Base-by-base conservation (phyloP, 768 basidiomycete species). In the Kwoniella newhampshirensis region DNA sequence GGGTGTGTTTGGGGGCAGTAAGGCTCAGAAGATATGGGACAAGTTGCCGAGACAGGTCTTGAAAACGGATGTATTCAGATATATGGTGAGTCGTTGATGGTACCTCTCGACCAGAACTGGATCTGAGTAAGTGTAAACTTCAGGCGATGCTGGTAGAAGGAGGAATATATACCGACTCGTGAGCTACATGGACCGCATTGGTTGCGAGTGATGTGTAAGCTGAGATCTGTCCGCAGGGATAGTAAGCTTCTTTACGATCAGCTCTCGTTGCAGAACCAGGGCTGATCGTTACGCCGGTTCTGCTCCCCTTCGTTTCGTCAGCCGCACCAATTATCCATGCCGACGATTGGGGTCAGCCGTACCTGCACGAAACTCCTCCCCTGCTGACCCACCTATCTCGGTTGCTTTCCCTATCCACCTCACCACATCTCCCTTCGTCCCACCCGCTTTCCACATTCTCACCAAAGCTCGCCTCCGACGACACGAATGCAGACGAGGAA, bases 121-220 rank as follows among this genome's bases (percentile, higher is more conserved):
- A 6, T 32, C 32, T 32, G 12, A 25, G 4, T n/a, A 8, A 9
- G 26, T n/a, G n/a, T n/a, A 30, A 46, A 23, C 18, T 44, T 21
- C 30, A 59, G 62, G 64, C 61, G 6, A 60, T 67, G 58, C 32
- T 70, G 36, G 63, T 70, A 6, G 68, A 70, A 58, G 68, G 68
- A 20, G 68, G 68, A 3, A 70, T 70, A 17, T 70, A 70, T 42
- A 67, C 68, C 17, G 68, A 70, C 51, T 67, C 65, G 54, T 57
- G 23, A 35, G 59, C 28, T 27, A n/a, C 18, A 15, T 12, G 18
- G 11, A 21, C n/a, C 32, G 32, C 13, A 13, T 32, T 32, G 7
- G 13, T 32, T 13, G 32, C 32, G 7, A 32, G 32, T 6, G 13
- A 32, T 32, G 32, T 6, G 7, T 32, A 32, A 15, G 26, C 53